phyloP scores from a whole-genome alignment of 441 rosid species.

The Melastoma candidum region DNA sequence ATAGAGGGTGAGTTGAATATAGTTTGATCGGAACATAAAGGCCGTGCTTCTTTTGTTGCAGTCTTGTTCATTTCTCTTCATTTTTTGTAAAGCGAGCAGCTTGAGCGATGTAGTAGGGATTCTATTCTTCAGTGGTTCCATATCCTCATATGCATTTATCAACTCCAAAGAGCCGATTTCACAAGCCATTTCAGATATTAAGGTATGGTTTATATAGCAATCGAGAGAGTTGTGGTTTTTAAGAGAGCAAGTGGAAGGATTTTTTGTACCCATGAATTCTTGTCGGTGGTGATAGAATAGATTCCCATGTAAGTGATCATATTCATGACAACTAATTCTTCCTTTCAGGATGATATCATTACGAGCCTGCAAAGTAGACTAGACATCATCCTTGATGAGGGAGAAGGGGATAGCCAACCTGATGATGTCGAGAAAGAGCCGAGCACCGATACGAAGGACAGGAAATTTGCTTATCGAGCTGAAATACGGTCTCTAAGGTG shows the following conservation, averaged over 20 bases:
- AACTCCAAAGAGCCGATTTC: conserved; percentile 67
- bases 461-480: conserved; percentile 32
- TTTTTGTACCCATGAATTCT: too few relatives aligned
- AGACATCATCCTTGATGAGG: conserved; percentile 77
- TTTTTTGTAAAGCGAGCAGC: conserved; percentile 48
- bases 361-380: conserved; percentile 82
- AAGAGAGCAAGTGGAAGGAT: too few relatives aligned
- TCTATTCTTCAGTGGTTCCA: conserved; percentile 50
- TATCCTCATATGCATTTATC: conserved; percentile 62
- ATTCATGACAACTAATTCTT: background rate
- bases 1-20: conserved; percentile 37
- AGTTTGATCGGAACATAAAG: conserved; percentile 4
- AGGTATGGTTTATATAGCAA: conserved; percentile 31
- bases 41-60: background rate
- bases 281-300: too few relatives aligned
- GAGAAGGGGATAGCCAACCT: conserved; percentile 37
- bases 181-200: conserved; percentile 74
- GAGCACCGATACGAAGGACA: conserved; percentile 19
- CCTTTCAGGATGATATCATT: conserved; percentile 65
- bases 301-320: too few relatives aligned
- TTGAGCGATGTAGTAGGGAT: conserved; percentile 50
- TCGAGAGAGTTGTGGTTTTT: too few relatives aligned
- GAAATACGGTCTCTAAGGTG: conserved; percentile 47
- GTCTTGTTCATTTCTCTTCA: conserved; percentile 13
- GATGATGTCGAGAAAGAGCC: conserved; percentile 20